Conservation (phyloP, 2,329 filamentous ascomycete species). For the Bimuria novae-zelandiae region DNA sequence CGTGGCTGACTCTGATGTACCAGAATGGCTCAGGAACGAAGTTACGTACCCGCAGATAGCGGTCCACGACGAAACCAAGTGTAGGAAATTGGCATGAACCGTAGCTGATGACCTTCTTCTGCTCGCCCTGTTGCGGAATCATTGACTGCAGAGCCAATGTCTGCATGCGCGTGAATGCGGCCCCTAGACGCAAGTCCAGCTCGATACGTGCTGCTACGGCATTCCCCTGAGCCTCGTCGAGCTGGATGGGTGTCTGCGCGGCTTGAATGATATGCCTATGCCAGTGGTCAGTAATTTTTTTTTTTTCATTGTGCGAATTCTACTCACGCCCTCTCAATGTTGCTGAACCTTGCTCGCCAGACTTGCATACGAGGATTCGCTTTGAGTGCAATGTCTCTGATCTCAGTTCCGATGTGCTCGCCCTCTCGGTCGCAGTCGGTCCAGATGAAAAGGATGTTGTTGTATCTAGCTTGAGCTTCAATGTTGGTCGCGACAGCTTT, state of each 20-base stretch:
- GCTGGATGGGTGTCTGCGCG: conserved; percentile 72
- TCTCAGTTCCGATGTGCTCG: conserved; percentile 92
- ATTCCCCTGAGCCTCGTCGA: conserved; percentile 85
- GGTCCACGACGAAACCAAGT: conserved; percentile 93
- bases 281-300: conserved; percentile 8
- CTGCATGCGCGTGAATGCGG: conserved; percentile 87
- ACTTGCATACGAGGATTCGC: conserved; percentile 76
- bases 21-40: conserved; percentile 94
- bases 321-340: conserved; percentile 86
- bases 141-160: conserved; percentile 77
- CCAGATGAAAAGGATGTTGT: conserved; percentile 89
- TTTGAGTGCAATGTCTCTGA: conserved; percentile 76
- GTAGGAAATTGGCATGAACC: conserved; percentile 98
- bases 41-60: conserved; percentile 91
- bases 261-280: conserved; percentile 82
- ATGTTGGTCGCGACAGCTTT: conserved; percentile 84
- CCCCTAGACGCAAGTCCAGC: conserved; percentile 87
- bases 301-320: not conserved
- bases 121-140: conserved; percentile 65
- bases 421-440: conserved; percentile 98
- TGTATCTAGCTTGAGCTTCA: conserved; percentile 71
- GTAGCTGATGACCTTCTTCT: conserved; percentile 74
- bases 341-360: conserved; percentile 90
- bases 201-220: conserved; percentile 90
- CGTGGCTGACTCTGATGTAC: conserved; percentile 84